Conservation (phyloP, 495 filamentous ascomycete genomes). For the Coniosporium apollinis region DNA sequence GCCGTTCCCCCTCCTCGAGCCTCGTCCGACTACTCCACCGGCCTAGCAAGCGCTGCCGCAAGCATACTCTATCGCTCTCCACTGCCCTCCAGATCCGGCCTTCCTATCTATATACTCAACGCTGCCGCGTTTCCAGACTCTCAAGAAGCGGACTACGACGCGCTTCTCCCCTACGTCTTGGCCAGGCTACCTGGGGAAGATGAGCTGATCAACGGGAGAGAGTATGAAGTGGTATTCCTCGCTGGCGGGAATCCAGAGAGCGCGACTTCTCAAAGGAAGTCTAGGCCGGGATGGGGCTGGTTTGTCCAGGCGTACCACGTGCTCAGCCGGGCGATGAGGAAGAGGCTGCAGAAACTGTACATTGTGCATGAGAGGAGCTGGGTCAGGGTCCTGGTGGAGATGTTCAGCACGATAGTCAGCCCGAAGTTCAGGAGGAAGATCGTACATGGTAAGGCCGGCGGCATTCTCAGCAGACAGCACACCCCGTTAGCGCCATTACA, state of each 20-base stretch:
- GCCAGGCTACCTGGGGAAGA: conserved; percentile 35
- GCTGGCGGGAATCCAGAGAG: conserved; percentile 31
- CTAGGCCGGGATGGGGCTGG: conserved; percentile 39
- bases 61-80: conserved; percentile 36
- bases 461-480: too few species aligned
- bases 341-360: conserved; percentile 35
- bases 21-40: conserved; percentile 9
- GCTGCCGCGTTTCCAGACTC: conserved; percentile 39
- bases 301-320: conserved; percentile 40
- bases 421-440: conserved; percentile 42
- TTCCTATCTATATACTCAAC: conserved; percentile 36
- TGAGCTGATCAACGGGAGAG: conserved; percentile 31
- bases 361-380: conserved; percentile 41
- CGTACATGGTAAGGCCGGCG: conserved; percentile 33
- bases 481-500: too few species aligned
- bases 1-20: conserved; percentile 12
- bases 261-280: conserved; percentile 23
- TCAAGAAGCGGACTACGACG: conserved; percentile 32
- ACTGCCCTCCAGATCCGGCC: conserved; percentile 25
- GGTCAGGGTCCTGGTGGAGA: conserved; percentile 38
- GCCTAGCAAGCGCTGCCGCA: conserved; percentile 10
- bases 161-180: conserved; percentile 39
- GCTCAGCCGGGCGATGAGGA: conserved; percentile 33
- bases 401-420: conserved; percentile 37
- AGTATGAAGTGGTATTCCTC: conserved; percentile 40